Conservation (phyloP, 2,329 filamentous ascomycete genomes). For the Phyllachora maydis region DNA sequence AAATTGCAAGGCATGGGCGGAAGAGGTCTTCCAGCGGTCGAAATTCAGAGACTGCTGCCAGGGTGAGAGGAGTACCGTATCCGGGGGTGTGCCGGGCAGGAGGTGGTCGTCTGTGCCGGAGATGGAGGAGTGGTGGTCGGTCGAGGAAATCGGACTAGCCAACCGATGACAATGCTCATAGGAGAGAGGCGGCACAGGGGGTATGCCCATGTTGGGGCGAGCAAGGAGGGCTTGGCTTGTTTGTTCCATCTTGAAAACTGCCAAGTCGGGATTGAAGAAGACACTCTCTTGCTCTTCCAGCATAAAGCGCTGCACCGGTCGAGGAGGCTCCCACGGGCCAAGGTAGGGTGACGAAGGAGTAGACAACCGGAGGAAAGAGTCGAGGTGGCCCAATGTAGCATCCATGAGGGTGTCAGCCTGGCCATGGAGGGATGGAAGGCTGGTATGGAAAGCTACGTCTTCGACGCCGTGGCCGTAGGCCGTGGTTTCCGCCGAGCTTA, state of each 20-base stretch:
- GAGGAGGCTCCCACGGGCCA: slow-evolving; percentile 6
- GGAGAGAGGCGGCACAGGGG: slow-evolving; percentile 4
- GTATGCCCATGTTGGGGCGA: slow-evolving; percentile 3
- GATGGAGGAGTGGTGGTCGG: too few relatives aligned
- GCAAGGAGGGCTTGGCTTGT: slow-evolving; percentile 2
- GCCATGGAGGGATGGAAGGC: background rate
- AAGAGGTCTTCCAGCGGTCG: too few relatives aligned
- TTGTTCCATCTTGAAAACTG: slow-evolving; percentile 4
- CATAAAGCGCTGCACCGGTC: slow-evolving; percentile 9
- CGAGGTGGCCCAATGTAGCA: slow-evolving; percentile 5
- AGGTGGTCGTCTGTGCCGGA: slow-evolving; percentile 10
- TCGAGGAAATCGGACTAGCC: slow-evolving; percentile 16
- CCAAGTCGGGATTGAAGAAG: slow-evolving; percentile 7
- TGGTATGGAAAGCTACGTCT: background rate
- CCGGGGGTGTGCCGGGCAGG: slow-evolving; percentile 16
- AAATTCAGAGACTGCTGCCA: too few relatives aligned
- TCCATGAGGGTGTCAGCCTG: slow-evolving; percentile 2
- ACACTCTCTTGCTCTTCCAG: slow-evolving; percentile 9
- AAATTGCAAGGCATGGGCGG: slow-evolving; percentile 10
- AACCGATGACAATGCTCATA: slow-evolving; percentile 11
- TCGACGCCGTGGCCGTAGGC: background rate
- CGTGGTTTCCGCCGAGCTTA: too few relatives aligned
- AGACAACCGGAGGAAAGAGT: slow-evolving; percentile 8
- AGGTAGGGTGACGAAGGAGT: slow-evolving; percentile 4
- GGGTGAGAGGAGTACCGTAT: slow-evolving; percentile 11